Percentiles rank a stretch among this genome's conserved stretches.
phyloP scores from a whole-genome alignment of 305 asterid species.

The Andrographis paniculata region DNA sequence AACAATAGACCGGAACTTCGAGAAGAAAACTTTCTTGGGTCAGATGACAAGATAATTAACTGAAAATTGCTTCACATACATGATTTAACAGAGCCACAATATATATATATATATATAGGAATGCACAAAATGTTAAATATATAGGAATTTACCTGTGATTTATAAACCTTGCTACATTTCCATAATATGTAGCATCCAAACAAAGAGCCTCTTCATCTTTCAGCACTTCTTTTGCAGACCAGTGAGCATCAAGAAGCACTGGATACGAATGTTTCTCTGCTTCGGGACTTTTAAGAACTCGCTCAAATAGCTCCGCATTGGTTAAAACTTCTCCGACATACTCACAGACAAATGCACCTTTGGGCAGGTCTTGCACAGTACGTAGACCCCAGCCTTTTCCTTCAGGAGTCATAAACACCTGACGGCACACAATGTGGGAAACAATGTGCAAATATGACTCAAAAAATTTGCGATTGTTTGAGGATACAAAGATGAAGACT shows the following conservation, averaged over 20 bases:
- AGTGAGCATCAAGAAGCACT: constrained; percentile 95
- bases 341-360: constrained; percentile 91
- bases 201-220: constrained; percentile 97
- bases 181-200: constrained; percentile 85
- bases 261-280: constrained; percentile 78
- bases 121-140: constrained; percentile 10
- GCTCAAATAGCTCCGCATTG: constrained; percentile 69
- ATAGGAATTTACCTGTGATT: constrained; percentile 74
- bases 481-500: constrained; percentile 7
- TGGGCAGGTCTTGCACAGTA: constrained; percentile 85
- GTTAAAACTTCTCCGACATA: constrained; percentile 96
- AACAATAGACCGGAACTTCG: neutral
- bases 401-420: constrained; percentile 79
- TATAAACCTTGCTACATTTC: constrained; percentile 87
- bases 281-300: constrained; percentile 47
- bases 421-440: constrained; percentile 17
- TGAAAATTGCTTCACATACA: too few species aligned
- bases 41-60: too few species aligned
- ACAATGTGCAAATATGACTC: neutral
- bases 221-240: constrained; percentile 72
- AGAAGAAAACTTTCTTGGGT: neutral
- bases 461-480: neutral
- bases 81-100: neutral
- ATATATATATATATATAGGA: neutral
- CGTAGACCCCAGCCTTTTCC: constrained; percentile 99